Percentiles rank a stretch among this genome's conserved stretches.
Evolutionary conservation across 305 asterid species (phyloP).

Genomic region (Fraxinus latifolia): DNA sequence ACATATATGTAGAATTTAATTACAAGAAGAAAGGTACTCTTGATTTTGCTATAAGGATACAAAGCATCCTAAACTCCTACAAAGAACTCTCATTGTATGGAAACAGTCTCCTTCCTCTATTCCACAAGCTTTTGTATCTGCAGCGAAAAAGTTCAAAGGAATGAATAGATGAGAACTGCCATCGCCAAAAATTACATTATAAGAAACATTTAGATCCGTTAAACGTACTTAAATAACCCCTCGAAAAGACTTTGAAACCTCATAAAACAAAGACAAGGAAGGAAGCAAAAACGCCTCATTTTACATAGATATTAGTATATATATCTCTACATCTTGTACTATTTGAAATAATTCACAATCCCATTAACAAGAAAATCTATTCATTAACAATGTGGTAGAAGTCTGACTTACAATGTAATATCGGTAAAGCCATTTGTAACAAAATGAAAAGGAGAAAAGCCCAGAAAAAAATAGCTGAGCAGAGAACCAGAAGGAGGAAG

Average conservation of each 20-base stretch:
- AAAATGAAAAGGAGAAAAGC: too few species aligned
- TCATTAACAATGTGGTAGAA: not conserved
- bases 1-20: not conserved
- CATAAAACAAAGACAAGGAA: not conserved
- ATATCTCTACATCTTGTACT: not conserved
- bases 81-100: slow-evolving; percentile 88
- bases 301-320: not conserved
- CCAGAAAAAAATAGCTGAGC: too few species aligned
- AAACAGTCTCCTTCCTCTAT: slow-evolving; percentile 54
- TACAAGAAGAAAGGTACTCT: not conserved
- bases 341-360: not conserved
- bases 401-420: slow-evolving; percentile 64
- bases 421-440: slow-evolving; percentile 31
- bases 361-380: not conserved
- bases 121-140: slow-evolving; percentile 79
- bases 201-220: not conserved
- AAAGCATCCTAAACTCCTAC: slow-evolving; percentile 90
- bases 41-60: slow-evolving; percentile 41
- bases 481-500: too few species aligned
- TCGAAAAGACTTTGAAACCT: not conserved
- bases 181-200: not conserved
- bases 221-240: not conserved
- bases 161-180: not conserved
- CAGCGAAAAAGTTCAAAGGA: slow-evolving; percentile 14
- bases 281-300: not conserved